Evolutionary conservation across 371 early-diverging fungal species (phyloP).

Genomic region (Catenaria anguillulae): DNA sequence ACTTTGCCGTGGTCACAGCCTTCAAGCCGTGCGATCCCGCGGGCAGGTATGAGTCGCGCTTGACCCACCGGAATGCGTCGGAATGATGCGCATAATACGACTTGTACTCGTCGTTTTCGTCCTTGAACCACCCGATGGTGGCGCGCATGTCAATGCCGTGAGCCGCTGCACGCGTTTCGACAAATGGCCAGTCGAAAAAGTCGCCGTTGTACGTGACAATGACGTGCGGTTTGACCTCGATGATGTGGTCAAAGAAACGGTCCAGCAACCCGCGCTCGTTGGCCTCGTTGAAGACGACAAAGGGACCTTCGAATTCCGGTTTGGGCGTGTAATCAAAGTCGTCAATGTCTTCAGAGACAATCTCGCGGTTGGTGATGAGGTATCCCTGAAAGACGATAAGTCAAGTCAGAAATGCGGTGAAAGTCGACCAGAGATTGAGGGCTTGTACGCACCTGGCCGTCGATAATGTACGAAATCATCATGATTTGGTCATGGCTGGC

Average conservation of each 20-base stretch:
- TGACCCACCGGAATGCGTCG: constrained; percentile 99
- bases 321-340: constrained; percentile 98
- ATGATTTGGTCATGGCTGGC: constrained; percentile 84
- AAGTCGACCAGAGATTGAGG: too few species aligned
- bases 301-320: constrained; percentile 89
- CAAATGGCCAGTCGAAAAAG: constrained; percentile 99
- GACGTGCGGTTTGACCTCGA: constrained; percentile 74
- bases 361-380: constrained; percentile 93
- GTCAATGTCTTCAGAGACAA: constrained; percentile 91
- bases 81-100: constrained; percentile 87
- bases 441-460: constrained; percentile 67
- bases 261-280: constrained; percentile 65
- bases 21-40: constrained; percentile 95
- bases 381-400: constrained; percentile 50
- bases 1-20: constrained; percentile 91
- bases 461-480: constrained; percentile 99
- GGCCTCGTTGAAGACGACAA: constrained; percentile 90
- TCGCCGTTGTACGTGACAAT: constrained; percentile 99
- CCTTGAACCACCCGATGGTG: constrained; percentile 74
- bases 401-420: background rate
- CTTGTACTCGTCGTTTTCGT: constrained; percentile 73
- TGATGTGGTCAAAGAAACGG: constrained; percentile 89
- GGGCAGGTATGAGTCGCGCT: constrained; percentile 97
- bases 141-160: constrained; percentile 71
- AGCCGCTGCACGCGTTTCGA: constrained; percentile 69